Evolutionary conservation across 2,329 filamentous ascomycete genomes (phyloP).

Genomic region (Iodosphaeria phyllophila): DNA sequence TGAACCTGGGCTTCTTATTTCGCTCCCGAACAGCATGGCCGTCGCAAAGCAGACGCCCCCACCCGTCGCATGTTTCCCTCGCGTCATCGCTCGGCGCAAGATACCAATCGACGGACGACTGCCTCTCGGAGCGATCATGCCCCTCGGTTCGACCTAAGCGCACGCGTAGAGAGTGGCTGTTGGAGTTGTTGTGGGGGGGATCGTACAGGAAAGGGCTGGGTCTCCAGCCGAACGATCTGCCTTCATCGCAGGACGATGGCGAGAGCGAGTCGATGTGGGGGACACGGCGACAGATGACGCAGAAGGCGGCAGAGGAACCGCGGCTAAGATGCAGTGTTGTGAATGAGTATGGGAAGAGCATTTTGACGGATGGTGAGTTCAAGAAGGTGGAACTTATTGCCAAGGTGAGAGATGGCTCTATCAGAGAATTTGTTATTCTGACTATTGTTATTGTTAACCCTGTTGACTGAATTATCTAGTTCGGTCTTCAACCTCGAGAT

Average conservation of each 20-base stretch:
- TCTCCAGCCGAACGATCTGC: slow-evolving; percentile 38
- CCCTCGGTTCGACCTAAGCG: no score
- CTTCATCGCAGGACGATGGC: slow-evolving; percentile 37
- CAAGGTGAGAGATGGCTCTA: slow-evolving; percentile 36
- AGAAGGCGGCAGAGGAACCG: slow-evolving; percentile 67
- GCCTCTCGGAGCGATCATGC: no score
- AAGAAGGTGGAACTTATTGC: slow-evolving; percentile 95
- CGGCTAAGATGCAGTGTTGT: slow-evolving; percentile 88
- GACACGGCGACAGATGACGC: slow-evolving; percentile 48
- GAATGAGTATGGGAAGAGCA: slow-evolving; percentile 80
- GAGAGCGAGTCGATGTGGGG: slow-evolving; percentile 44
- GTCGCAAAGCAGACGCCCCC: neutral
- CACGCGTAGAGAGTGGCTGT: no score
- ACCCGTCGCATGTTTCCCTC: neutral
- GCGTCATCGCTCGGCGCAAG: neutral
- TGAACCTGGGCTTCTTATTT: slow-evolving; percentile 8
- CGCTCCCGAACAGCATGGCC: neutral
- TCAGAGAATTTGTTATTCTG: no score
- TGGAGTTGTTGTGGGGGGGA: no score
- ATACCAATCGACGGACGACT: slow-evolving; percentile 1
- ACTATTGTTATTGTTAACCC: no score
- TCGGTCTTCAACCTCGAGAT: slow-evolving; percentile 82
- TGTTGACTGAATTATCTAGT: slow-evolving; percentile 37
- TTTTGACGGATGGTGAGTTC: slow-evolving; percentile 85
- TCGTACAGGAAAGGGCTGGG: slow-evolving; percentile 18